Conservation (phyloP, 768 basidiomycete species). For the Rhizopogon roseolus region DNA sequence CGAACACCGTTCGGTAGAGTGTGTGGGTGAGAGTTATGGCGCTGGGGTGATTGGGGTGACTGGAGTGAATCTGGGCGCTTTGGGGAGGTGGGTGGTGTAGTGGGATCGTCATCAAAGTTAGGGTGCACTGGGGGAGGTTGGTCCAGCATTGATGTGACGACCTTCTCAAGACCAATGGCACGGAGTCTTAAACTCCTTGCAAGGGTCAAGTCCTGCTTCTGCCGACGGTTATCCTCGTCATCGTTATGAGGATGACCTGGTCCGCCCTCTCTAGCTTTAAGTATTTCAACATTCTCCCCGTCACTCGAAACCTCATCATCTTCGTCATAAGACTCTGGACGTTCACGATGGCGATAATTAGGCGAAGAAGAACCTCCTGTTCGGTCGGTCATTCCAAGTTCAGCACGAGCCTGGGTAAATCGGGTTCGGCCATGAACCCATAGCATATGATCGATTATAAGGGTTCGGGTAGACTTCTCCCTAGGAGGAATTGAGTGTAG, state of each 20-base stretch:
- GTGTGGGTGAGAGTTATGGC: conserved; percentile 41
- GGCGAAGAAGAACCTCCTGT: conserved; percentile 62
- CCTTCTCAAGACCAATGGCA: conserved; percentile 80
- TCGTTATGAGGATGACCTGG: conserved; percentile 45
- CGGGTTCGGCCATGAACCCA: conserved; percentile 81
- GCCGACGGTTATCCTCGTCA: conserved; percentile 54
- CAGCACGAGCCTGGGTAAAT: conserved; percentile 79
- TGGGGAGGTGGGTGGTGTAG: conserved; percentile 50
- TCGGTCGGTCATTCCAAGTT: conserved; percentile 81
- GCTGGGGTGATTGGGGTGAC: conserved; percentile 20
- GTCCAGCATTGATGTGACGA: conserved; percentile 74
- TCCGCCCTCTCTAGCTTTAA: conserved; percentile 46
- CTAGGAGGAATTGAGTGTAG: conserved; percentile 81
- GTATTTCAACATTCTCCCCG: conserved; percentile 46
- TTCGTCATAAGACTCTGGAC: conserved; percentile 75
- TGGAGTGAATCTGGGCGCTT: conserved; percentile 24
- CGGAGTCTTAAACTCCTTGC: conserved; percentile 64
- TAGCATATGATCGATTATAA: conserved; percentile 84
- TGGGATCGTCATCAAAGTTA: conserved; percentile 47
- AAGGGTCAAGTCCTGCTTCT: conserved; percentile 55
- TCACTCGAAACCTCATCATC: conserved; percentile 65
- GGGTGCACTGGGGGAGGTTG: conserved; percentile 68
- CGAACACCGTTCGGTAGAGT: conserved; percentile 78
- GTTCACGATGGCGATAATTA: conserved; percentile 57
- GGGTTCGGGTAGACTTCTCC: conserved; percentile 84